These are phyloP conservation scores for Clavaria fumosa DNA, from an alignment of 768 basidiomycete species.

Conservation along the genomic window DNA sequence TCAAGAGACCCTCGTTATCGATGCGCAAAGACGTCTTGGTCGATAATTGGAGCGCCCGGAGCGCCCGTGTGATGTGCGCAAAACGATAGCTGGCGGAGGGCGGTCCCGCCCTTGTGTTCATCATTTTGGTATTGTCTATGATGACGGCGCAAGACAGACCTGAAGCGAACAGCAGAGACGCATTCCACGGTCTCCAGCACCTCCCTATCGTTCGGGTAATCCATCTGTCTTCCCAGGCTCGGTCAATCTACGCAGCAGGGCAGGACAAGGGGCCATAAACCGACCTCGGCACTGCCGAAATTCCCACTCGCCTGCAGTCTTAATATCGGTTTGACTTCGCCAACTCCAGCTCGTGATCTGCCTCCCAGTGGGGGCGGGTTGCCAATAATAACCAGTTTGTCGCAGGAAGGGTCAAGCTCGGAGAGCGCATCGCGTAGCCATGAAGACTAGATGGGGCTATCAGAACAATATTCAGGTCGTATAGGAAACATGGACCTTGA, in stretches of 20 bases:
- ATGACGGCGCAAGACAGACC: slow-evolving; percentile 29
- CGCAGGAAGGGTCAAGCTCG: slow-evolving; percentile 81
- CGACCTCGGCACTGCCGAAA: slow-evolving; percentile 75
- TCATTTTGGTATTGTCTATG: neutral
- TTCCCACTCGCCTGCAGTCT: slow-evolving; percentile 69
- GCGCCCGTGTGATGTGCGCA: slow-evolving; percentile 53
- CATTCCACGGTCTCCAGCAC: slow-evolving; percentile 89
- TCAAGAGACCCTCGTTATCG: slow-evolving; percentile 66
- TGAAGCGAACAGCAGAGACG: slow-evolving; percentile 44
- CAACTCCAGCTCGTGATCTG: slow-evolving; percentile 9
- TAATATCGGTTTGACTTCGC: slow-evolving; percentile 43
- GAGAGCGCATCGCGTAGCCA: slow-evolving; percentile 89
- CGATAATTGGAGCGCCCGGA: slow-evolving; percentile 66
- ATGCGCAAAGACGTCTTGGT: slow-evolving; percentile 84
- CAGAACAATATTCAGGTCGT: slow-evolving; percentile 7
- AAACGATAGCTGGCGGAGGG: slow-evolving; percentile 54
- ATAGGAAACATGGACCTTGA: too few relatives aligned
- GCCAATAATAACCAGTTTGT: slow-evolving; percentile 71
- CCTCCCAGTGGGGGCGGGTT: slow-evolving; percentile 35
- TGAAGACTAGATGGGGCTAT: slow-evolving; percentile 38
- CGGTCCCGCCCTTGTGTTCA: neutral
- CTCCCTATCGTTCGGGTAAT: slow-evolving; percentile 87
- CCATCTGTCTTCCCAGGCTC: slow-evolving; percentile 43
- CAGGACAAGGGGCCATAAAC: slow-evolving; percentile 6
- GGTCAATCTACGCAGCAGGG: neutral